phyloP scores from a whole-genome alignment of 2,329 filamentous ascomycete species.

The Alternaria ventricosa region DNA sequence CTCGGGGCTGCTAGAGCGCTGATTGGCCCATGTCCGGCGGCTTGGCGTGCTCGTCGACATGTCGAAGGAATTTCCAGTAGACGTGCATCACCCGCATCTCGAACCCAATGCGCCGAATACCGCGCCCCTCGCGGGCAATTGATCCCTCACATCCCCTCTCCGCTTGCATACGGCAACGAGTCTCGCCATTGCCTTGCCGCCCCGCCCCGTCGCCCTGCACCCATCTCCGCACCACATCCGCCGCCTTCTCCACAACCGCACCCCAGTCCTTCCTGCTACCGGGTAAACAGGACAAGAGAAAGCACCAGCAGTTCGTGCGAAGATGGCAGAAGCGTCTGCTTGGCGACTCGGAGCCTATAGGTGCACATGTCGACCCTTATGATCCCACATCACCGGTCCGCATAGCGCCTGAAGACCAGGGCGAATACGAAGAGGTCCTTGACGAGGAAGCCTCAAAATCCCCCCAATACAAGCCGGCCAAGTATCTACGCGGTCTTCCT shows the following conservation, averaged over 20 bases:
- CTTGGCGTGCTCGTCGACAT: constrained; percentile 15
- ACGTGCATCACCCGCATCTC: constrained; percentile 27
- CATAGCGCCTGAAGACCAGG: constrained; percentile 45
- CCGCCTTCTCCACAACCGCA: constrained; percentile 42
- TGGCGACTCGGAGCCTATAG: constrained; percentile 46
- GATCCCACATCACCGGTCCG: constrained; percentile 45
- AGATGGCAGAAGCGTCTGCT: constrained; percentile 47
- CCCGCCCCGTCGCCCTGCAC: constrained; percentile 16
- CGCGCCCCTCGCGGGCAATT: constrained; percentile 44
- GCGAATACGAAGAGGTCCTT: constrained; percentile 42
- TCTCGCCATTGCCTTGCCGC: constrained; percentile 22
- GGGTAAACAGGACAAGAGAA: constrained; percentile 44
- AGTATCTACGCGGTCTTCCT: constrained; percentile 52
- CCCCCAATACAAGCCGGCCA: constrained; percentile 18
- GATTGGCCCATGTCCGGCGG: constrained; percentile 31
- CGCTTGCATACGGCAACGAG: constrained; percentile 19
- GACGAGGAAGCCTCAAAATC: constrained; percentile 26
- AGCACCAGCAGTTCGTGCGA: constrained; percentile 43
- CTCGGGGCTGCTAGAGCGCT: constrained; percentile 21
- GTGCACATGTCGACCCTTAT: constrained; percentile 47
- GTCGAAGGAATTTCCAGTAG: constrained; percentile 16
- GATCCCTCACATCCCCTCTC: constrained; percentile 28
- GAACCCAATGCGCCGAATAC: constrained; percentile 48
- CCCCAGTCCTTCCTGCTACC: constrained; percentile 30
- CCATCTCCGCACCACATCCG: constrained; percentile 17